A percentile compares a stretch with the other conserved stretches of the same genome.
Evolutionary conservation across 371 early-diverging fungal genomes (phyloP).

Genomic region (Mucor indicus): DNA sequence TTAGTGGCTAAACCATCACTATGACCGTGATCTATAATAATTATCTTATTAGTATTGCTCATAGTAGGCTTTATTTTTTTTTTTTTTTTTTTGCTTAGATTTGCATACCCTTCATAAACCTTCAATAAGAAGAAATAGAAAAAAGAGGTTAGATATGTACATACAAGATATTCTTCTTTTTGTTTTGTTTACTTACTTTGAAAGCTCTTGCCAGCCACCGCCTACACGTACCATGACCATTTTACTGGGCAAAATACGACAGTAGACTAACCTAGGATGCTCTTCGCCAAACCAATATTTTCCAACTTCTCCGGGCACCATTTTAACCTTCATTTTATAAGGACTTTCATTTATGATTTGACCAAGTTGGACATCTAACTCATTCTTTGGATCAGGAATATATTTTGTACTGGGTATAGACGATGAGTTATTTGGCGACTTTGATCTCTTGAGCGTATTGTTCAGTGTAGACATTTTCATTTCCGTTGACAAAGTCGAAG

Average conservation of each 20-base stretch:
- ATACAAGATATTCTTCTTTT: no score
- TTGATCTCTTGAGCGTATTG: neutral
- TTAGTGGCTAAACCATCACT: no score
- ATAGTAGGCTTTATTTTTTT: no score
- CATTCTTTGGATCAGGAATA: constrained; percentile 45
- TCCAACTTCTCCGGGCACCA: constrained; percentile 53
- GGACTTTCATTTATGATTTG: constrained; percentile 60
- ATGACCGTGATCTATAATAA: constrained; percentile 20
- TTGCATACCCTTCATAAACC: constrained; percentile 23
- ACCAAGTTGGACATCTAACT: constrained; percentile 48
- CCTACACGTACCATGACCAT: constrained; percentile 84
- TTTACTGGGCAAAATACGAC: constrained; percentile 62
- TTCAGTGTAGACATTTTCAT: constrained; percentile 15
- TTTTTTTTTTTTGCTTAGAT: neutral
- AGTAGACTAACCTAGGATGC: constrained; percentile 53
- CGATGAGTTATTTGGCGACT: constrained; percentile 2
- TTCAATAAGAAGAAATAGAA: neutral
- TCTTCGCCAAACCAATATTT: constrained; percentile 78
- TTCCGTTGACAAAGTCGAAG: constrained; percentile 24
- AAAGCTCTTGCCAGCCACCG: constrained; percentile 75
- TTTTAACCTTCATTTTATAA: constrained; percentile 37
- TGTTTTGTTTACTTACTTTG: constrained; percentile 38
- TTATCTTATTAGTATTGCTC: neutral
- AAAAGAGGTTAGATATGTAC: neutral
- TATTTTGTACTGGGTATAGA: constrained; percentile 11